These are phyloP conservation scores for Saccharomyces hybrid DNA, from an alignment of 1,139 yeast species.

Conservation along the genomic window DNA sequence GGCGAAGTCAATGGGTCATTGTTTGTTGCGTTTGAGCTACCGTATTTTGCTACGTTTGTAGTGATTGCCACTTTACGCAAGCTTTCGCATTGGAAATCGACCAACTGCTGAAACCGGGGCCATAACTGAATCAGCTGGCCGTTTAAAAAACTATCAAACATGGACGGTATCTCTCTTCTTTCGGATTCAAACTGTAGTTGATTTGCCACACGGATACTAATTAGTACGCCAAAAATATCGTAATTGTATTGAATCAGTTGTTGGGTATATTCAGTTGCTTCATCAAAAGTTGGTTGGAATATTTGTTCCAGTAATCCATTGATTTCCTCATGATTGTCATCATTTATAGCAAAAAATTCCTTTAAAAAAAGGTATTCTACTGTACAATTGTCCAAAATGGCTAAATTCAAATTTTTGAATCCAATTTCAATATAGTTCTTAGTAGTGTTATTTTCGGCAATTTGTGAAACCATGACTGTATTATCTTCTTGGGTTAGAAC, in stretches of 20 bases:
- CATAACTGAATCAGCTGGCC: slow-evolving; percentile 60
- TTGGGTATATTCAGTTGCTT: slow-evolving; percentile 46
- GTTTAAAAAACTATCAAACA: slow-evolving; percentile 66
- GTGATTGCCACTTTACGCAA: slow-evolving; percentile 40
- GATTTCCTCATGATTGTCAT: slow-evolving; percentile 35
- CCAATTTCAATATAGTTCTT: slow-evolving; percentile 66
- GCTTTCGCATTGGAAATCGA: slow-evolving; percentile 71
- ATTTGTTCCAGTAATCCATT: slow-evolving; percentile 36
- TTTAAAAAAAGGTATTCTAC: slow-evolving; percentile 70
- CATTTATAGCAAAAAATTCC: slow-evolving; percentile 54
- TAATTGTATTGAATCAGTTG: slow-evolving; percentile 44
- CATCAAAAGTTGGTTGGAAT: slow-evolving; percentile 46
- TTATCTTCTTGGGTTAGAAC: slow-evolving; percentile 48
- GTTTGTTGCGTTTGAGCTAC: neutral
- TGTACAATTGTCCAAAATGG: slow-evolving; percentile 66
- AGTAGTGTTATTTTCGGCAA: slow-evolving; percentile 69
- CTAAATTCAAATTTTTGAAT: slow-evolving; percentile 65
- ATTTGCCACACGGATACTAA: slow-evolving; percentile 70
- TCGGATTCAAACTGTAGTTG: slow-evolving; percentile 56
- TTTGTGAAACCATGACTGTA: slow-evolving; percentile 72
- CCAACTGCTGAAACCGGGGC: slow-evolving; percentile 76
- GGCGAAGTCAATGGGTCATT: slow-evolving; percentile 38
- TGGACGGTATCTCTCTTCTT: slow-evolving; percentile 52
- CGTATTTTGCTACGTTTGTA: slow-evolving; percentile 25
- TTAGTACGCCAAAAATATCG: slow-evolving; percentile 72